Evolutionary conservation across 2,329 filamentous ascomycete species (phyloP).

Genomic region (Truncatella angustata): DNA sequence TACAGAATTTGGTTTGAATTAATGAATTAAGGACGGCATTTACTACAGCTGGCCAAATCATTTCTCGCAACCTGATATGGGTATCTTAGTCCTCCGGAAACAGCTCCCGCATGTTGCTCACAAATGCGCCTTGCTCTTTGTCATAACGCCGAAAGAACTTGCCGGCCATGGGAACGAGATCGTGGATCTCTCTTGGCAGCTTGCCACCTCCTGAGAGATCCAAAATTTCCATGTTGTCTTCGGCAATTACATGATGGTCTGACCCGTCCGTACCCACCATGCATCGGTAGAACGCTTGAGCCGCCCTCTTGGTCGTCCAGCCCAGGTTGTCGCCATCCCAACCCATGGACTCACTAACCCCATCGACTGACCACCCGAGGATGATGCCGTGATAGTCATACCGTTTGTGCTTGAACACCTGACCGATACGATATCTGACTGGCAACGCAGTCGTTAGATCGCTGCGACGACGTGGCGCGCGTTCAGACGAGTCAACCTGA

Average conservation of each 20-base stretch:
- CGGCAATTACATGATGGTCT: constrained; percentile 69
- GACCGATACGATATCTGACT: constrained; percentile 71
- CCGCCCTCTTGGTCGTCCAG: constrained; percentile 37
- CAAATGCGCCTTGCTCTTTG: constrained; percentile 60
- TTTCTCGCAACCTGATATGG: neutral
- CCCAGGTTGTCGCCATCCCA: constrained; percentile 50
- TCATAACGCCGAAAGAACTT: constrained; percentile 90
- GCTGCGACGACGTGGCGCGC: constrained; percentile 35
- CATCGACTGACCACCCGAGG: constrained; percentile 76
- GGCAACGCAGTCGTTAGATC: constrained; percentile 21
- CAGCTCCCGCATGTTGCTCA: constrained; percentile 77
- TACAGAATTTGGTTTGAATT: no score
- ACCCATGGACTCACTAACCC: constrained; percentile 58
- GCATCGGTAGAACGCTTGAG: constrained; percentile 79
- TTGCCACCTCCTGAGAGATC: constrained; percentile 20
- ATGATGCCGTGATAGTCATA: constrained; percentile 81
- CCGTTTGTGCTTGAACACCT: constrained; percentile 79
- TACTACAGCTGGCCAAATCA: no score
- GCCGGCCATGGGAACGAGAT: constrained; percentile 70
- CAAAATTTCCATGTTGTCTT: constrained; percentile 76
- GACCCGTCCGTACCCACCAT: constrained; percentile 63
- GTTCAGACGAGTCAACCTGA: constrained; percentile 37
- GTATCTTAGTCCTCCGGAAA: constrained; percentile 75
- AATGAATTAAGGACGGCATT: no score
- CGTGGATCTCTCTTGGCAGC: constrained; percentile 29